Base-by-base conservation (phyloP, 2,329 filamentous ascomycete genomes). In the Ciborinia camelliae region DNA sequence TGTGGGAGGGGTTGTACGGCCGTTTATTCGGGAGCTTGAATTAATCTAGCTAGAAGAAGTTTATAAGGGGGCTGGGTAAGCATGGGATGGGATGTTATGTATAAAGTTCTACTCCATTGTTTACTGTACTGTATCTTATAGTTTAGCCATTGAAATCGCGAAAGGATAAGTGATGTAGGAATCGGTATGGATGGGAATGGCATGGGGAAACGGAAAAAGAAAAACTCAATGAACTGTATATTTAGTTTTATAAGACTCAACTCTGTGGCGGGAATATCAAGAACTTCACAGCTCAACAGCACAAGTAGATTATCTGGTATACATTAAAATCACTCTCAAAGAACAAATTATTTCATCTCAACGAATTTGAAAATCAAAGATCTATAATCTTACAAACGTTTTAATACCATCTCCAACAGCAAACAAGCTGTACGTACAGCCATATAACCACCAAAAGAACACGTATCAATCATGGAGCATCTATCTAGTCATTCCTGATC, bases 1-100 rank as follows among this genome's bases (percentile, higher is more conserved):
- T 97, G 93, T 75, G 94, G 94, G 23, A 84, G 90, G 68, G 87
- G 86, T 68, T 88, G 93, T 15, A 94, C 90, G 64, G 91, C 88
- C 20, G 89, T 97, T 4, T 98, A 95, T 78, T 96, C 91, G 45
- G 80, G 80, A 7, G 70, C 68, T 50, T 75, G 41, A 65, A 41
- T 15, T 4, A 23, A 12, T 4, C 18, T 45, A 15, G 12, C 0
- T 23, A 32, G 3, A 32, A 20, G 18, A 20, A 10, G 20, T 1
- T 32, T n/a, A 20, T n/a, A 12, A 4, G 5, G 10, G 28, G 32
- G n/a, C n/a, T n/a, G n/a, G n/a, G n/a, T n/a, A n/a, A n/a, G n/a
- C n/a, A n/a, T n/a, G 54, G 23, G 15, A 10, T n/a, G n/a, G 32
- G n/a, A 30, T 41, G 23, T 10, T 30, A 28, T 51, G 35, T 32